Evolutionary conservation across 1,284 basidiomycete genomes (phyloP).

Genomic region (Apiotrichum sp.): DNA sequence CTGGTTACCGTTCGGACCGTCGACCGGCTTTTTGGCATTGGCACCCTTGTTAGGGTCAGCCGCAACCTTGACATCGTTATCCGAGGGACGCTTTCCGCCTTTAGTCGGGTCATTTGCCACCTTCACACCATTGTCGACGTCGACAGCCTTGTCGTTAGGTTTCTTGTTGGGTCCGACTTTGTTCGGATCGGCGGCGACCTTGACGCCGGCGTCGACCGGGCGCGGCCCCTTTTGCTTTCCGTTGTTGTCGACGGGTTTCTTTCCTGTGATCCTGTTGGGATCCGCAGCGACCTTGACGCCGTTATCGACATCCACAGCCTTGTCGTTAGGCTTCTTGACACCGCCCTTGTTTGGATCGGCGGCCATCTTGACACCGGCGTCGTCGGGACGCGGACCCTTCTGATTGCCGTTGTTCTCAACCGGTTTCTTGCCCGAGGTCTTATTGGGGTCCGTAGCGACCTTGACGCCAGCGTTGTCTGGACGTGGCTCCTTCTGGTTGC

Average conservation of each 20-base stretch:
- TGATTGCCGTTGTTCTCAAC: no score
- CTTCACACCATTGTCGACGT: no score
- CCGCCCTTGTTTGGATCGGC: not conserved
- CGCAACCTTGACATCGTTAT: not conserved
- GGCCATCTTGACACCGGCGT: not conserved
- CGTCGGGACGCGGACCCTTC: no score
- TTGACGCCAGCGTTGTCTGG: no score
- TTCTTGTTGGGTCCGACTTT: not conserved
- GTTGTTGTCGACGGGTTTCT: no score
- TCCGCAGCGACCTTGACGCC: not conserved
- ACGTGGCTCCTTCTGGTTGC: no score
- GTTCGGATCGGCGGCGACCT: not conserved
- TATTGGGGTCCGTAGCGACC: no score
- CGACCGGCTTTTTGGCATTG: not conserved
- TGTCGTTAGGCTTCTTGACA: not conserved
- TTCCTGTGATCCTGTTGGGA: not conserved
- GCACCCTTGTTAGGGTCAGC: not conserved
- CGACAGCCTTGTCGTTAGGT: no score
- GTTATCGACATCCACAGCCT: not conserved
- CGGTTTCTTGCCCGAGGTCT: no score
- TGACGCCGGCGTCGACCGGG: not conserved
- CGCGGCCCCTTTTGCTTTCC: no score
- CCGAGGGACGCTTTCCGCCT: no score
- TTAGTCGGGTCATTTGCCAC: no score
- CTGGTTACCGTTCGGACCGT: not conserved